Evolutionary conservation across 2,329 filamentous ascomycete species (phyloP), one percentile per base, ranked within the genome.

Genomic region (Phoma sp.): DNA sequence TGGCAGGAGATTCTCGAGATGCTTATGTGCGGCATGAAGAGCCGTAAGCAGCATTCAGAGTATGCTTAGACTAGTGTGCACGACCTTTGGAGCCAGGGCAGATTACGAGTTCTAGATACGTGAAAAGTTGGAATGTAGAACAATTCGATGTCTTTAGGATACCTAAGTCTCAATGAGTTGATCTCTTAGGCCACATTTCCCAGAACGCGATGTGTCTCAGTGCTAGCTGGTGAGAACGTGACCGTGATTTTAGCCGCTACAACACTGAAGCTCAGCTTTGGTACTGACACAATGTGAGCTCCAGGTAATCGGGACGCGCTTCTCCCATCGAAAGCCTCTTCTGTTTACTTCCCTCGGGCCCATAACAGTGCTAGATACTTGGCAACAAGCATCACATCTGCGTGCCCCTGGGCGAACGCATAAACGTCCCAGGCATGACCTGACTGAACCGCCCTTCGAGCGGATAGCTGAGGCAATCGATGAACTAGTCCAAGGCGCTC

Each of bases 1-100:
- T 71, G 68, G 68, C 59, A 58, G 27, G 68, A 70, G 33, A 62
- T 69, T 25, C 42, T 54, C 4, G 57, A 65, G 39, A 64, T 64
- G 56, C 52, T 64, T 30, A 55, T 56, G 10, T 62, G 58, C 44
- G 45, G 52, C 9, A 52, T 52, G 39, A 55, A 57, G 18, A 36
- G 41, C 9, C 51, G 45, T 5, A 55, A 50, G 52, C 59, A 58
- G 47, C 35, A 25, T 3, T 30, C 29, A 10, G 50, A 51, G 22
- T 46, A 52, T 18, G 49, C 49, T 23, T 52, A 41, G 38, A 29
- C 7, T n/a, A 36, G 14, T 18, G 24, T 29, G 27, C 37, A 7
- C 8, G 8, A 1, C 11, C 22, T 2, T 9, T 39, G 8, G 4
- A 4, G 7, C 2, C 10, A 13, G 4, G 39, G 46, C 18, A 18